Evolutionary conservation across 768 basidiomycete genomes (phyloP), one percentile per base, ranked within the genome.

Genomic region (Leccinum aurantiacum): DNA sequence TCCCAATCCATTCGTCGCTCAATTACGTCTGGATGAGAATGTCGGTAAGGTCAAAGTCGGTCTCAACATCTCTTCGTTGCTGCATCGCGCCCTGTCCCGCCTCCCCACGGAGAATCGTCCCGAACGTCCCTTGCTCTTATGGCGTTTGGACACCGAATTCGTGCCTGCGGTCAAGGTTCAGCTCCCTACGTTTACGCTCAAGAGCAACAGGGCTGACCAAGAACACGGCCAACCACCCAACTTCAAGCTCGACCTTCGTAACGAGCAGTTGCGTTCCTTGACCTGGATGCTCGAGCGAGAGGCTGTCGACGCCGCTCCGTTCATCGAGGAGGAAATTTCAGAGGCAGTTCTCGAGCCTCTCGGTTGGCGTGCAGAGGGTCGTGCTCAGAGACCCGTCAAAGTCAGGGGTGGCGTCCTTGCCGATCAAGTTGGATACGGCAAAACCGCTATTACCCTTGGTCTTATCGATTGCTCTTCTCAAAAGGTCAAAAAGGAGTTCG

Each of bases 341-440:
- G 95, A 98, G 73, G 92, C 93, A 4, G 83, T 91, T 50, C 79
- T 95, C 4, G 88, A 87, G 60, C 86, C 93, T 54, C 77, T 97
- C 13, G 91, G 93, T 7, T 98, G 95, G 95, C 82, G 93, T 65
- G 93, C 92, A n/a, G 94, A 97, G 73, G 95, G 91, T 44, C 88
- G 91, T 46, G 94, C 91, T 4, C 86, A 90, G 64, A 77, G 94
- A 35, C 84, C 88, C 1, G 82, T 92, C 54, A 81, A 75, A 60
- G 76, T 97, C 46, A 82, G 91, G 57, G 95, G 95, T 17, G 95
- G 95, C 11, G 95, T 97, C 52, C 84, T 97, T 49, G 95, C 95
- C 13, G 95, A 98, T 67, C 90, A 95, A 76, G 95, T 98, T 61
- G 95, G 95, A 54, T 98, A 98, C 69, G 95, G 95, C 17, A 98